Evolutionary conservation across 306 rosid genomes (phyloP).

Genomic region (Oemleria cerasiformis): DNA sequence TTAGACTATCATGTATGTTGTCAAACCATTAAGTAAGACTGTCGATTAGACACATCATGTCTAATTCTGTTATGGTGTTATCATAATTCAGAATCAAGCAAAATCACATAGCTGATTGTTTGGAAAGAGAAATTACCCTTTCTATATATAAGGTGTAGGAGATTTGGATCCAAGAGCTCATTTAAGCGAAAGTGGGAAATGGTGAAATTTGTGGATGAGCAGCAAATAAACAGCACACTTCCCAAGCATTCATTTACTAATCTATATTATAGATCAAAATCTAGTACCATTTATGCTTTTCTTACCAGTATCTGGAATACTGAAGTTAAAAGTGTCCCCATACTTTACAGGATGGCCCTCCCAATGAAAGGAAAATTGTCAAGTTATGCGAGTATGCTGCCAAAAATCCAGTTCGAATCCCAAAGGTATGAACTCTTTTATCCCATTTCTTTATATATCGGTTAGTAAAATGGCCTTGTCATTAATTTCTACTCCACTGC

Average conservation of each 20-base stretch:
- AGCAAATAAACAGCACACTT: neutral
- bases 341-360: conserved; percentile 65
- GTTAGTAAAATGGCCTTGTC: conserved; percentile 1
- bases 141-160: neutral
- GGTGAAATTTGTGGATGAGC: neutral
- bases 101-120: neutral
- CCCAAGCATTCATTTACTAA: neutral
- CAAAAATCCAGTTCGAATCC: conserved; percentile 83
- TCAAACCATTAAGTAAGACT: neutral
- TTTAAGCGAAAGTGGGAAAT: neutral
- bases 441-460: neutral
- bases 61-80: neutral
- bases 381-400: conserved; percentile 96
- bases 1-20: neutral
- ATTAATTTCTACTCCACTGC: conserved; percentile 16
- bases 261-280: neutral
- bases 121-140: neutral
- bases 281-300: neutral
- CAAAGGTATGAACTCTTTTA: conserved; percentile 55
- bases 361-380: conserved; percentile 78
- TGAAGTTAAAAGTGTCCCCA: conserved; percentile 16
- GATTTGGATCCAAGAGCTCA: neutral
- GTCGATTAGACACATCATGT: neutral
- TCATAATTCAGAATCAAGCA: neutral
- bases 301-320: conserved; percentile 13